These are phyloP conservation scores for Ascomycota sp. DNA, from an alignment of 2,329 filamentous ascomycete species.

Conservation along the genomic window DNA sequence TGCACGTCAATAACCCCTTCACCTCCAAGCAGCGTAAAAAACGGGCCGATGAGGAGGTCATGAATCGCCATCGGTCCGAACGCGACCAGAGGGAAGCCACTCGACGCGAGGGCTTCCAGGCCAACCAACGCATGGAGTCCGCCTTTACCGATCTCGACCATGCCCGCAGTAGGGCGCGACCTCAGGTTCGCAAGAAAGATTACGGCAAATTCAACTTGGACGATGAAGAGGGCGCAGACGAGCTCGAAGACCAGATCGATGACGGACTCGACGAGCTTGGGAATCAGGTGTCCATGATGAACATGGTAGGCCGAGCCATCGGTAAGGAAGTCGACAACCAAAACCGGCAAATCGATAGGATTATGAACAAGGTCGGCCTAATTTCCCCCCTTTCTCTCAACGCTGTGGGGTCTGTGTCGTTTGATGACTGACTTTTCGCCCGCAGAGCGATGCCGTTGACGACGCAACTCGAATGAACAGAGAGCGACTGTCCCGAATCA, in stretches of 20 bases:
- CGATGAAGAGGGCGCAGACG: constrained; percentile 36
- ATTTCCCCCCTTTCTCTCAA: not conserved
- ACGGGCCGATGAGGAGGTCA: constrained; percentile 44
- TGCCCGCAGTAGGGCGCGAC: constrained; percentile 8
- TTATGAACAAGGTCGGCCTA: constrained; percentile 50
- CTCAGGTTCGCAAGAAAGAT: constrained; percentile 17
- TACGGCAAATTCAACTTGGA: constrained; percentile 56
- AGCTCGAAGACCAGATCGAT: constrained; percentile 35
- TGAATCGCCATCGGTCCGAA: constrained; percentile 48
- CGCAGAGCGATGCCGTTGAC: constrained; percentile 62
- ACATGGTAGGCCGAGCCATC: constrained; percentile 53
- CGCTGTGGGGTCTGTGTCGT: not conserved
- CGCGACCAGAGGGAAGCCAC: constrained; percentile 44
- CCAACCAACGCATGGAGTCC: constrained; percentile 32
- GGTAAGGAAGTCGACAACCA: constrained; percentile 56
- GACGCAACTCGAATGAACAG: constrained; percentile 65
- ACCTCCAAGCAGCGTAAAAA: constrained; percentile 45
- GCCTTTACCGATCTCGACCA: constrained; percentile 22
- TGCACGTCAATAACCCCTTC: constrained; percentile 61
- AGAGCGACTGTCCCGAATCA: constrained; percentile 45
- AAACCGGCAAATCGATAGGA: constrained; percentile 54
- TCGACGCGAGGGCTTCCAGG: constrained; percentile 26
- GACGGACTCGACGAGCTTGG: constrained; percentile 43
- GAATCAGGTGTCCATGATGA: constrained; percentile 48
- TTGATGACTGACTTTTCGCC: constrained; percentile 9